Evolutionary conservation across 116 monocot species (phyloP).

Genomic region (Zostera marina): DNA sequence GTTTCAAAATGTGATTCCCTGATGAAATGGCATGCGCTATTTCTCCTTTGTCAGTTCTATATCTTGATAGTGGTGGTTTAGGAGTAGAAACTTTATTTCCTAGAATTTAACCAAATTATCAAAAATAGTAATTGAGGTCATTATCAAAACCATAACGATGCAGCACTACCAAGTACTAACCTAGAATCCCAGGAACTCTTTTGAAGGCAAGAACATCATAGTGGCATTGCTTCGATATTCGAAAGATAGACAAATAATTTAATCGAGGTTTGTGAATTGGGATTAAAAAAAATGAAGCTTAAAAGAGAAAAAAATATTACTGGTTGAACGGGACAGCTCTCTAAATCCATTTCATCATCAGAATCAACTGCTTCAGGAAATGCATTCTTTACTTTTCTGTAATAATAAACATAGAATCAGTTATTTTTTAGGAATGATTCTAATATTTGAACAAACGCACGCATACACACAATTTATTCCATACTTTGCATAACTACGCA

Average conservation of each 20-base stretch:
- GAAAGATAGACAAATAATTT: too few species aligned
- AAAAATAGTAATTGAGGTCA: not conserved
- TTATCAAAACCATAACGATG: too few species aligned
- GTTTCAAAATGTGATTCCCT: too few species aligned
- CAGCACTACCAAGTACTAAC: not conserved
- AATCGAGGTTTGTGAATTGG: too few species aligned
- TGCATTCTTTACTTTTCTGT: not conserved
- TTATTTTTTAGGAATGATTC: not conserved
- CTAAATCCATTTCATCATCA: not conserved
- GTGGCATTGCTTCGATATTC: not conserved
- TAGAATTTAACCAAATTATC: not conserved
- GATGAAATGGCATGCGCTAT: too few species aligned
- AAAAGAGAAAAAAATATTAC: too few species aligned
- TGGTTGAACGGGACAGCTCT: too few species aligned
- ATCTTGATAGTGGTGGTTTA: conserved; percentile 5
- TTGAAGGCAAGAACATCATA: not conserved
- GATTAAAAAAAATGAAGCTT: too few species aligned
- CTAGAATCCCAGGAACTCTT: not conserved
- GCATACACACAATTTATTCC: not conserved
- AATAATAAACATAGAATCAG: not conserved
- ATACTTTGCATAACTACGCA: conserved; percentile 3
- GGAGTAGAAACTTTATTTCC: conserved; percentile 33
- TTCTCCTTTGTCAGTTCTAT: too few species aligned
- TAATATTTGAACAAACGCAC: too few species aligned
- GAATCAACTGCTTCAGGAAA: not conserved